Percentiles rank a stretch among this genome's conserved stretches.
phyloP scores from a whole-genome alignment of 768 basidiomycete genomes.

The Lactarius sp. region DNA sequence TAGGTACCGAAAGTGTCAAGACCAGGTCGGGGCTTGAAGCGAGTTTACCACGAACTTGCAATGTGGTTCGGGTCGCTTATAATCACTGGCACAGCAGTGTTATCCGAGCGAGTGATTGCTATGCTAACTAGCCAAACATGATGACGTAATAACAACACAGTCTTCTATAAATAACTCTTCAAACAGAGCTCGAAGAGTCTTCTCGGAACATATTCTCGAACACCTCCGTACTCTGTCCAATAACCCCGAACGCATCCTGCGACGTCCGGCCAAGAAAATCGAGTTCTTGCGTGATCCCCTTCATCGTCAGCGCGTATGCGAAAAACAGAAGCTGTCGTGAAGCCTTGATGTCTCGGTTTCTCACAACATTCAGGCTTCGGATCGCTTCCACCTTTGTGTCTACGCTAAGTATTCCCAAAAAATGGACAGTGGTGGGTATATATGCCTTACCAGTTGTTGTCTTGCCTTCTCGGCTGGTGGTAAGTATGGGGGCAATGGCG shows the following conservation, averaged over 20 bases:
- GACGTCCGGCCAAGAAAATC: slow-evolving; percentile 75
- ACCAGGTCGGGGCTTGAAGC: neutral
- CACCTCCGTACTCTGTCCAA: slow-evolving; percentile 74
- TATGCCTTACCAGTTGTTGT: slow-evolving; percentile 56
- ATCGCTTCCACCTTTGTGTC: slow-evolving; percentile 69
- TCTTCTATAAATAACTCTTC: neutral
- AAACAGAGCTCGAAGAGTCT: neutral
- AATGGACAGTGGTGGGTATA: neutral
- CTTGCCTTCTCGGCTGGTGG: slow-evolving; percentile 89
- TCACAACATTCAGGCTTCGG: slow-evolving; percentile 81
- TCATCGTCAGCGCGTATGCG: slow-evolving; percentile 91
- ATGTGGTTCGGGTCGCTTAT: no score
- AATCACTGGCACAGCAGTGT: no score
- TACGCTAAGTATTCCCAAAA: neutral
- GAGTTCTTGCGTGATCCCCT: slow-evolving; percentile 86
- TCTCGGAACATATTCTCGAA: slow-evolving; percentile 72
- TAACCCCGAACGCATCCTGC: slow-evolving; percentile 90
- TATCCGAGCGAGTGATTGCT: no score
- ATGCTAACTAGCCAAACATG: neutral
- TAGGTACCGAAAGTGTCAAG: neutral
- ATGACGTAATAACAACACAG: neutral
- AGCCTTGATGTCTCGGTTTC: slow-evolving; percentile 70
- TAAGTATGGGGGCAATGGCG: slow-evolving; percentile 93
- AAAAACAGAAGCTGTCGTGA: slow-evolving; percentile 89
- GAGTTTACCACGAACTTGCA: neutral